phyloP scores from a whole-genome alignment of 768 basidiomycete genomes.

The Boletus rubropictus region DNA sequence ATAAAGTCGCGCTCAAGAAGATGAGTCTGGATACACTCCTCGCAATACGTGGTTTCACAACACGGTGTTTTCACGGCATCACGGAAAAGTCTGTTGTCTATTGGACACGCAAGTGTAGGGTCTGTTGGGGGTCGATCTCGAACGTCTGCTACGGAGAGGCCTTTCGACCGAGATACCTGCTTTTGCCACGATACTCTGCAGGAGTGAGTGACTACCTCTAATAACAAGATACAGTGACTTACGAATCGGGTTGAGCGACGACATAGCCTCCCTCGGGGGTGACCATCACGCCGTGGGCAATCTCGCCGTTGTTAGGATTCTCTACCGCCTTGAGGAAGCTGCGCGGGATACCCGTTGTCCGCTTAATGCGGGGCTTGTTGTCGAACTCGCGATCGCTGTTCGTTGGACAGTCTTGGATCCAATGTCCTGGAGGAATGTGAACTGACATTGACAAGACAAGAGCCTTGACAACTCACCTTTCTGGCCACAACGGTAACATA shows the following conservation, averaged over 20 bases:
- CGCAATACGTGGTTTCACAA: constrained; percentile 87
- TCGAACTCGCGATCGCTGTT: constrained; percentile 95
- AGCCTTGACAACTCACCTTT: constrained; percentile 57
- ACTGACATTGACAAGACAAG: not conserved
- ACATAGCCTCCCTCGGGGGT: constrained; percentile 98
- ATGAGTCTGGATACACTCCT: constrained; percentile 94
- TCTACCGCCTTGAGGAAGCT: constrained; percentile 97
- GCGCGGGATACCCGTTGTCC: constrained; percentile 96
- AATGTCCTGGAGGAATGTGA: constrained; percentile 64
- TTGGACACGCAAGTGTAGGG: constrained; percentile 72
- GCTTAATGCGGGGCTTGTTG: constrained; percentile 90
- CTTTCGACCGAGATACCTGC: constrained; percentile 73
- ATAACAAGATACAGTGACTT: constrained; percentile 31
- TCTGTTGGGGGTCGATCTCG: constrained; percentile 82
- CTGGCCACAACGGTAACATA: constrained; percentile 97
- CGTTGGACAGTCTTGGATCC: constrained; percentile 99
- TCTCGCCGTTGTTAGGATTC: constrained; percentile 64
- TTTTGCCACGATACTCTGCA: constrained; percentile 91
- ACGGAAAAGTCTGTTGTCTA: constrained; percentile 89
- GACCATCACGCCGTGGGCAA: constrained; percentile 91
- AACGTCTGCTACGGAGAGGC: constrained; percentile 81
- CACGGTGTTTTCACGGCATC: constrained; percentile 96
- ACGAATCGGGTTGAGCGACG: constrained; percentile 95
- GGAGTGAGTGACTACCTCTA: not conserved
- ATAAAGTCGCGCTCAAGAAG: constrained; percentile 92